Conservation (phyloP, 2,329 filamentous ascomycete genomes). For the Fusarium oligoseptatum region DNA sequence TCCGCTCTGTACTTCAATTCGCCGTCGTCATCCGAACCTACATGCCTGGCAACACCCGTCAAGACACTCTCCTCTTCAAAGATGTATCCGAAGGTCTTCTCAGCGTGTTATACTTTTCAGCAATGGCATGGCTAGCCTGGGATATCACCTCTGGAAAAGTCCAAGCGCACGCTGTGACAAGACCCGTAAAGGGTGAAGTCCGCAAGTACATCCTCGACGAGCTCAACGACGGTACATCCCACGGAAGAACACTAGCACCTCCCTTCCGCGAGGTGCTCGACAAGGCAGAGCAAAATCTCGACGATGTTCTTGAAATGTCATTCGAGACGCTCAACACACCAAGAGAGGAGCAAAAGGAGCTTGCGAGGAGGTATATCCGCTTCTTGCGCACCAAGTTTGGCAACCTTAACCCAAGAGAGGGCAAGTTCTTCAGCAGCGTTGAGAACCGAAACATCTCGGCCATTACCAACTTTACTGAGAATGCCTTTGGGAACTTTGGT, state of each 20-base stretch:
- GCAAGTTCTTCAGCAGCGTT: neutral
- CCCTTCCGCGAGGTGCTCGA: neutral
- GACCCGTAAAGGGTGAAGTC: neutral
- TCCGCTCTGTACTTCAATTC: constrained; percentile 11
- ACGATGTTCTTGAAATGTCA: neutral
- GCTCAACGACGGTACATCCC: neutral
- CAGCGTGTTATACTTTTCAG: constrained; percentile 2
- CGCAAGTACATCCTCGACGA: constrained; percentile 3
- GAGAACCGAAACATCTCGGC: neutral
- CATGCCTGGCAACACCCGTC: constrained; percentile 6
- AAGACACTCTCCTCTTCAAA: constrained; percentile 3
- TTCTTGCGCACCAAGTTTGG: constrained; percentile 3
- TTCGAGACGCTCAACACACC: neutral
- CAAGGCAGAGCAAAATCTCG: neutral
- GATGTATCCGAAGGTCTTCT: constrained; percentile 21
- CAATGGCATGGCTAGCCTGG: constrained; percentile 11
- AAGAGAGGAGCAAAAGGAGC: neutral
- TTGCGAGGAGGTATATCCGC: neutral
- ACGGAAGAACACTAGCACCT: neutral
- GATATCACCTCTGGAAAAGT: neutral
- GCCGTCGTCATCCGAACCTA: constrained; percentile 2
- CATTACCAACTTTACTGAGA: neutral
- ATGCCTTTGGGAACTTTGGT: neutral
- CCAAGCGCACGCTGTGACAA: neutral
- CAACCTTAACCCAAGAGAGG: neutral